phyloP scores from a whole-genome alignment of 23 red algal genomes.

The Agarophyton chilense region DNA sequence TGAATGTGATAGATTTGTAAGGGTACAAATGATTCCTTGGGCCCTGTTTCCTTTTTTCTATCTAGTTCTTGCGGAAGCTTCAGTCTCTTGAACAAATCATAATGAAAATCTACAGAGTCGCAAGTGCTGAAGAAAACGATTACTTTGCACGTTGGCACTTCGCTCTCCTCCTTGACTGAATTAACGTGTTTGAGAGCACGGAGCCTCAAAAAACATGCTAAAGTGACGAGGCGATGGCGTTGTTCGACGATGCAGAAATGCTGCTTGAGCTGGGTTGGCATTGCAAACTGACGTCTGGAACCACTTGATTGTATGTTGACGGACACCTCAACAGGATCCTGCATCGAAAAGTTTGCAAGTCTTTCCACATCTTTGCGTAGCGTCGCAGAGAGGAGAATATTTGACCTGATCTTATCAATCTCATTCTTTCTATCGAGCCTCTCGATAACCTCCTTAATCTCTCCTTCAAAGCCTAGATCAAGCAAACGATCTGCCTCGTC shows the following conservation, averaged over 20 bases:
- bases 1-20: conserved; percentile 82
- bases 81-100: conserved; percentile 63
- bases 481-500: conserved; percentile 97
- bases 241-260: conserved; percentile 88
- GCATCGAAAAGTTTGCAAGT: conserved; percentile 70
- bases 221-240: conserved; percentile 70
- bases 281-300: conserved; percentile 33
- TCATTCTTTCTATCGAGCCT: conserved; percentile 42
- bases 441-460: conserved; percentile 71
- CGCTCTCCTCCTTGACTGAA: not conserved
- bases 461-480: conserved; percentile 89
- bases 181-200: conserved; percentile 50
- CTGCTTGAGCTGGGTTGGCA: conserved; percentile 68
- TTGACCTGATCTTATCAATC: conserved; percentile 26
- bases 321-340: conserved; percentile 63
- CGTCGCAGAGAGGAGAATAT: conserved; percentile 81
- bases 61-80: conserved; percentile 64
- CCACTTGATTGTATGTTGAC: conserved; percentile 8
- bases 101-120: conserved; percentile 90
- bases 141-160: conserved; percentile 52
- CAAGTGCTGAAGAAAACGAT: conserved; percentile 94
- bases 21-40: conserved; percentile 24
- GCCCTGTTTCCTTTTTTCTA: not conserved
- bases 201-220: conserved; percentile 68
- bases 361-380: conserved; percentile 61